Percentiles rank a stretch among this genome's conserved stretches.
phyloP scores from a whole-genome alignment of 768 basidiomycete species.

The Leucocoprinus leucothites region DNA sequence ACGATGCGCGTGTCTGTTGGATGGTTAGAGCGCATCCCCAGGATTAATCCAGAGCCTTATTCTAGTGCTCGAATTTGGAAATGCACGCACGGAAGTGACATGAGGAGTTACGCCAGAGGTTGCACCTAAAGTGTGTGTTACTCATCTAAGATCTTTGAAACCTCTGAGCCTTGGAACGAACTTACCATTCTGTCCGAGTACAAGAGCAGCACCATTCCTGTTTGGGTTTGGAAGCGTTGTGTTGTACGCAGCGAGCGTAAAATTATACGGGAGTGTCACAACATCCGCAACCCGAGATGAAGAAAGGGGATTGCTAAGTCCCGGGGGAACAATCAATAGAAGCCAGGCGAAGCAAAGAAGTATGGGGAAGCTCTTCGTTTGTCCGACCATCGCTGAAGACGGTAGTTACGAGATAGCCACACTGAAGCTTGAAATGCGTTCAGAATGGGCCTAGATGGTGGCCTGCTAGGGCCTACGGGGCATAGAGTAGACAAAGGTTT shows the following conservation, averaged over 20 bases:
- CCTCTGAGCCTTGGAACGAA: neutral
- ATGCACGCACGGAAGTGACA: slow-evolving; percentile 39
- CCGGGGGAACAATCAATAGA: neutral
- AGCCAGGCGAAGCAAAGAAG: neutral
- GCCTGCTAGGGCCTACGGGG: no score
- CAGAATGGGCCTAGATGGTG: neutral
- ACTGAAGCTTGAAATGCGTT: neutral
- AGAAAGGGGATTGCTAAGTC: neutral
- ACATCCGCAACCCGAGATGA: neutral
- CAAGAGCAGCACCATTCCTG: slow-evolving; percentile 42
- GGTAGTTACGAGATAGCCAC: neutral
- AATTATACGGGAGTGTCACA: slow-evolving; percentile 29
- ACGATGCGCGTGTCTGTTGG: slow-evolving; percentile 32
- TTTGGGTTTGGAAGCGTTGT: slow-evolving; percentile 38
- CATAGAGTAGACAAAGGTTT: neutral
- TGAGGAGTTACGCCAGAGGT: slow-evolving; percentile 35
- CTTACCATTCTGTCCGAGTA: slow-evolving; percentile 38
- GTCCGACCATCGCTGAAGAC: neutral
- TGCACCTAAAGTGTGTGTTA: slow-evolving; percentile 24
- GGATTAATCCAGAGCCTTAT: neutral
- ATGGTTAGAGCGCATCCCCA: no score
- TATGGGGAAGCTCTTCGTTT: neutral
- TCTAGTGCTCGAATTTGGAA: neutral
- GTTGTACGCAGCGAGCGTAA: slow-evolving; percentile 46
- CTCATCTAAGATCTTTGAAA: neutral